Evolutionary conservation across 495 filamentous ascomycete species (phyloP).

Genomic region (Tuber magnatum): DNA sequence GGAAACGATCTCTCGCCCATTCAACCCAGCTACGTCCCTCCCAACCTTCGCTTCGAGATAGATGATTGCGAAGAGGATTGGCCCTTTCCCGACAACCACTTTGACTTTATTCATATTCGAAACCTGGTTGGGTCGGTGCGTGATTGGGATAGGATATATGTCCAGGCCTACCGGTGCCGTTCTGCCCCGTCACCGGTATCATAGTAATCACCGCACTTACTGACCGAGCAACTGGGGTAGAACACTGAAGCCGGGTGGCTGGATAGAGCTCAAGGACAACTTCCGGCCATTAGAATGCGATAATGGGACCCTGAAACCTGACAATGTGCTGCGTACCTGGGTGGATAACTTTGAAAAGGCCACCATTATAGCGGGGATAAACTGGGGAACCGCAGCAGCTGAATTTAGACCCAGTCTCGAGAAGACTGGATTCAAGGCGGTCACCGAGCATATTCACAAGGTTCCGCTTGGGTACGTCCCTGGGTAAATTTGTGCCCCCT

Average conservation of each 20-base stretch:
- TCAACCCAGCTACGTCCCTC: conserved; percentile 32
- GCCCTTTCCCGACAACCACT: conserved; percentile 43
- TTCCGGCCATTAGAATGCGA: conserved; percentile 47
- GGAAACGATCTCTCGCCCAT: conserved; percentile 38
- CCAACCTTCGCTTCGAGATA: conserved; percentile 48
- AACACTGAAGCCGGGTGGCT: conserved; percentile 49
- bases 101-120: conserved; percentile 46
- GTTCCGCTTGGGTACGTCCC: conserved; percentile 27
- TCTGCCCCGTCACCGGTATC: conserved; percentile 7
- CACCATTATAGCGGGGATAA: conserved; percentile 9
- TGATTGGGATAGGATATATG: conserved; percentile 48
- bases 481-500: conserved; percentile 14
- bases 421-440: conserved; percentile 17
- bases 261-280: conserved; percentile 49
- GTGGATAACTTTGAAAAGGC: conserved; percentile 23
- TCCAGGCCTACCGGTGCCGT: conserved; percentile 43
- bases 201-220: no score
- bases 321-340: conserved; percentile 24
- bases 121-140: conserved; percentile 48
- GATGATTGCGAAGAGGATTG: conserved; percentile 49
- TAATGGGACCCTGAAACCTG: conserved; percentile 44
- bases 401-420: conserved; percentile 20
- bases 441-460: conserved; percentile 19
- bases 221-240: conserved; percentile 13
- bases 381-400: conserved; percentile 26